These are phyloP conservation scores for Trametes elegans DNA, from an alignment of 768 basidiomycete genomes.

Conservation along the genomic window DNA sequence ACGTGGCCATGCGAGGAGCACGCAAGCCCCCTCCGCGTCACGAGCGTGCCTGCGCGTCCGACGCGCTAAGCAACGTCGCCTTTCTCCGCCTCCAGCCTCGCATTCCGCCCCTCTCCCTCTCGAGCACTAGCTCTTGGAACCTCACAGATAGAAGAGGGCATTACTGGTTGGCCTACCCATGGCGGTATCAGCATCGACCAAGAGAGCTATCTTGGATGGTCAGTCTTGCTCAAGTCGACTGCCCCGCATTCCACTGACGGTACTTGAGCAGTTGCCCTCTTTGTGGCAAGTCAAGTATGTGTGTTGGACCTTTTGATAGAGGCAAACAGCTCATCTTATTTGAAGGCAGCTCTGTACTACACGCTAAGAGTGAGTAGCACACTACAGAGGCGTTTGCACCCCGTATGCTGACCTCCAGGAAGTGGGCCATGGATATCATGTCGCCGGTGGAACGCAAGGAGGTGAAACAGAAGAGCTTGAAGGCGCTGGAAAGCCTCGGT, in stretches of 20 bases:
- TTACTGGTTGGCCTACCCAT: neutral
- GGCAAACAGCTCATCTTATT: neutral
- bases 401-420: neutral
- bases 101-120: neutral
- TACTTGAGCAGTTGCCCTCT: slow-evolving; percentile 36
- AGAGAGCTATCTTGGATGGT: slow-evolving; percentile 3
- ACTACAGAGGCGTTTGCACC: neutral
- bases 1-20: too few relatives aligned
- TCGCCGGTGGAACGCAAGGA: slow-evolving; percentile 51
- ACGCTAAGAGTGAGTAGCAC: slow-evolving; percentile 57
- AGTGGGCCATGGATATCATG: slow-evolving; percentile 69
- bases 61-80: too few relatives aligned
- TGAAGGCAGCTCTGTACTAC: slow-evolving; percentile 77
- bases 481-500: slow-evolving; percentile 68
- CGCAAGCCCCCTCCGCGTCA: too few relatives aligned
- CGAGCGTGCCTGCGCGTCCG: too few relatives aligned
- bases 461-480: slow-evolving; percentile 65
- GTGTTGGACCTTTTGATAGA: neutral
- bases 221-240: neutral
- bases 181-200: slow-evolving; percentile 6
- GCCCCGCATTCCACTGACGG: neutral
- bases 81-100: too few relatives aligned
- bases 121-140: too few relatives aligned
- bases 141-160: too few relatives aligned
- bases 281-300: slow-evolving; percentile 52